phyloP scores from a whole-genome alignment of 805 yeast genomes.

The Lipomyces mesembrius region DNA sequence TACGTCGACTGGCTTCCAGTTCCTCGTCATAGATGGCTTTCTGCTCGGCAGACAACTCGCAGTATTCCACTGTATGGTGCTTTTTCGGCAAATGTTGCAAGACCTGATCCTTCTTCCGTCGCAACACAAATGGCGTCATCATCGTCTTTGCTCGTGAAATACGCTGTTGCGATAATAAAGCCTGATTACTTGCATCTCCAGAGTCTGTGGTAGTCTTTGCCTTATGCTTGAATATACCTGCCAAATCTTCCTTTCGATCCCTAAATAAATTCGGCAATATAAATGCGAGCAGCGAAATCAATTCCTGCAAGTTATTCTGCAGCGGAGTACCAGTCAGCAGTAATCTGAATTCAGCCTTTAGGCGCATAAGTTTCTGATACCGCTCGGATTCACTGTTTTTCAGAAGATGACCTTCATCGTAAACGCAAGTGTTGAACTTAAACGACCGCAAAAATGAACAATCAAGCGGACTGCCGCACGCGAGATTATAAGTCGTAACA shows the following conservation, averaged over 20 bases:
- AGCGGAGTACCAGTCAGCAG: constrained; percentile 95
- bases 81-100: constrained; percentile 86
- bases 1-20: constrained; percentile 49
- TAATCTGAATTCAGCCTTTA: constrained; percentile 81
- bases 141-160: constrained; percentile 90
- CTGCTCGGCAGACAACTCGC: constrained; percentile 65
- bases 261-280: constrained; percentile 83
- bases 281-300: constrained; percentile 87
- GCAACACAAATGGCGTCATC: constrained; percentile 96
- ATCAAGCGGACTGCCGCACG: constrained; percentile 84
- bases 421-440: constrained; percentile 84
- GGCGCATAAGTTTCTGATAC: constrained; percentile 81
- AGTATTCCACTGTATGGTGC: constrained; percentile 62
- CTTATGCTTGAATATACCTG: constrained; percentile 82
- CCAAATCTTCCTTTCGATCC: constrained; percentile 80
- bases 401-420: constrained; percentile 97
- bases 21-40: constrained; percentile 63
- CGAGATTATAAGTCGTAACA: constrained; percentile 91
- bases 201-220: constrained; percentile 69
- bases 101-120: constrained; percentile 92
- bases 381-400: constrained; percentile 89
- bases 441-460: constrained; percentile 73
- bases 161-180: constrained; percentile 86
- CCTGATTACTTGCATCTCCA: constrained; percentile 59
- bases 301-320: constrained; percentile 88